Evolutionary conservation across 257 asterid species (phyloP).

Genomic region (Sherardia arvensis): DNA sequence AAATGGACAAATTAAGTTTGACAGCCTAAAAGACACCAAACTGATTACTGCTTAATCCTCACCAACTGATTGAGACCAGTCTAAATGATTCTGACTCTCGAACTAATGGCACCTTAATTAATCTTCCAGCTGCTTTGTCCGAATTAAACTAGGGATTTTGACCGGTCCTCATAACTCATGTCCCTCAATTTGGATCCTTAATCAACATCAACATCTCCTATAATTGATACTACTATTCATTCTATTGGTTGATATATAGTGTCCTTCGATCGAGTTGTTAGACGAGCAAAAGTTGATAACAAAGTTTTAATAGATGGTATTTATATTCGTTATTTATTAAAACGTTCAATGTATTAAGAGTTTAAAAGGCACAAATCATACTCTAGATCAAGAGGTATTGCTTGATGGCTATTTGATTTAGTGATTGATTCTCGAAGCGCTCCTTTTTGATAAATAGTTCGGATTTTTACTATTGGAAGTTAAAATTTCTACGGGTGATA

Average conservation of each 20-base stretch:
- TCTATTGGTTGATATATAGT: neutral
- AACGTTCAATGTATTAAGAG: no score
- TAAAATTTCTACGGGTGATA: no score
- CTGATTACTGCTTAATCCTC: neutral
- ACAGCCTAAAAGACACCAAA: neutral
- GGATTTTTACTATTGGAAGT: no score
- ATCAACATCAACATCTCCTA: neutral
- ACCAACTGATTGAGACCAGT: neutral
- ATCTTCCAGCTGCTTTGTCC: neutral
- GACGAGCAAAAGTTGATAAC: neutral
- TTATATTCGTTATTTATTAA: no score
- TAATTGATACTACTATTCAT: neutral
- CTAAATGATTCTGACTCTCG: constrained; percentile 1
- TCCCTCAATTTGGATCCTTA: neutral
- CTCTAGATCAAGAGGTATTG: no score
- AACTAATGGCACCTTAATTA: neutral
- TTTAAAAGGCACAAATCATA: no score
- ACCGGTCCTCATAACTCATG: neutral
- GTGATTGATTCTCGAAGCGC: no score
- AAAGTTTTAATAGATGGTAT: no score
- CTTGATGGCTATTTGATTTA: no score
- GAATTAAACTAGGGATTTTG: neutral
- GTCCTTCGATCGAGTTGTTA: neutral
- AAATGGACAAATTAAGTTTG: neutral
- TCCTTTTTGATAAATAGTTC: no score